Evolutionary conservation across 2,329 filamentous ascomycete genomes (phyloP), one percentile per base, ranked within the genome.

Genomic region (Trichoderma cornu-damae): DNA sequence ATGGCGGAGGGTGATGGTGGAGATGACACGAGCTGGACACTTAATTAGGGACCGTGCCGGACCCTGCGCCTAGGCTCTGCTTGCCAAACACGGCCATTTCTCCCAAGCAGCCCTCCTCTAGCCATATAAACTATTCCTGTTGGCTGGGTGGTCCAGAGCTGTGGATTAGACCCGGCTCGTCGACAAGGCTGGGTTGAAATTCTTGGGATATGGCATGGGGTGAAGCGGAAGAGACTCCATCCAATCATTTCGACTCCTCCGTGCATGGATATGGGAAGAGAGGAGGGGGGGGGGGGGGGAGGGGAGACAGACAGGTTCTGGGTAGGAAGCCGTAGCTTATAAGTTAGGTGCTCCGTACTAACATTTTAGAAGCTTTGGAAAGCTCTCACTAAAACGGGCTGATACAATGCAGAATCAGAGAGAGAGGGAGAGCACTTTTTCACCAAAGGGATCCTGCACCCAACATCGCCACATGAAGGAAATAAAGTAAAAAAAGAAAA

Each of bases 41-140:
- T 58, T 58, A 58, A 54, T 53, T 58, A 54, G 57, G 57, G 57
- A 58, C 57, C 34, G 40, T 58, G 49, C 49, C 49, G 34, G 49
- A 51, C 49, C 57, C 57, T 53, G 57, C 40, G 55, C 53, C 44
- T 11, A 49, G 53, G 44, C 35, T 24, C 34, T 57, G 53, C 24
- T 47, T 55, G 42, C 52, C 42, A 38, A 38, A 55, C 42, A 30
- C 47, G 52, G 52, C 22, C 35, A 55, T 22, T 37, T 38, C 24
- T 30, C 16, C 42, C 52, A 47, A n/a, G 52, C 32, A n/a, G 32
- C 52, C 42, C 42, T 55, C 30, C 37, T 54, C 42, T 20, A 46
- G 37, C 51, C n/a, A n/a, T n/a, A n/a, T n/a, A n/a, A n/a, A n/a
- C n/a, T n/a, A n/a, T 37, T 54, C 16, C 52, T 38, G 52, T 47